Evolutionary conservation across 139 green algal genomes (phyloP).

Genomic region (Coccomyxa sp.): DNA sequence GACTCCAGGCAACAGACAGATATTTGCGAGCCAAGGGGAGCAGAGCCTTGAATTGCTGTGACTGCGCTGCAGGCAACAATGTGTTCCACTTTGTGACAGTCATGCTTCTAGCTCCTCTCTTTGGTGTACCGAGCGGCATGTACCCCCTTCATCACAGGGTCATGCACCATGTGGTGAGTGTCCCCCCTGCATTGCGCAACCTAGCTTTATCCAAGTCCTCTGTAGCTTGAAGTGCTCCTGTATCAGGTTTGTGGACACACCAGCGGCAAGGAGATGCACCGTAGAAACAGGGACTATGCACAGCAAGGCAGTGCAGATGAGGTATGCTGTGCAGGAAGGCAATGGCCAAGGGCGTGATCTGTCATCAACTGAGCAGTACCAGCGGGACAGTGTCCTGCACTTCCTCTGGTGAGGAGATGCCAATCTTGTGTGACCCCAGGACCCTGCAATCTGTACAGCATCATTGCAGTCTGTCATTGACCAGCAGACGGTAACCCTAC

Average conservation of each 20-base stretch:
- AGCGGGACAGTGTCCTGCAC: conserved; percentile 59
- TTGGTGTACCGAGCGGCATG: conserved; percentile 67
- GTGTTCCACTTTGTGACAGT: conserved; percentile 44
- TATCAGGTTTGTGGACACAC: too few relatives aligned
- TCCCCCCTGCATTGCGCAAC: not conserved
- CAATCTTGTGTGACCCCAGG: conserved; percentile 21
- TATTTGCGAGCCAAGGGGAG: too few relatives aligned
- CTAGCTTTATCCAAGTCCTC: not conserved
- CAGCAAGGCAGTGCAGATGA: too few relatives aligned
- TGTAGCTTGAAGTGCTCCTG: too few relatives aligned
- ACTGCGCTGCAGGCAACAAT: conserved; percentile 2
- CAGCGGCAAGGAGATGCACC: too few relatives aligned
- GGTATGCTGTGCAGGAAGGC: conserved; percentile 56
- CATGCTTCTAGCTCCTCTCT: conserved; percentile 56
- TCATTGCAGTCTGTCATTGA: too few relatives aligned
- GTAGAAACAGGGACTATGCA: too few relatives aligned
- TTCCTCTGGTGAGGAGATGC: too few relatives aligned
- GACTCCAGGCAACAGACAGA: too few relatives aligned
- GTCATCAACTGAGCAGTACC: conserved; percentile 81
- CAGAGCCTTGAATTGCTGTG: too few relatives aligned
- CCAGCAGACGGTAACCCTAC: too few relatives aligned
- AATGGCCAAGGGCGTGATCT: conserved; percentile 58
- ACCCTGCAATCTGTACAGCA: too few relatives aligned
- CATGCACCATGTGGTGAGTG: conserved; percentile 80
- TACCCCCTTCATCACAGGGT: conserved; percentile 81